phyloP scores from a whole-genome alignment of 371 early-diverging fungal genomes.

The Mortierella sp. region DNA sequence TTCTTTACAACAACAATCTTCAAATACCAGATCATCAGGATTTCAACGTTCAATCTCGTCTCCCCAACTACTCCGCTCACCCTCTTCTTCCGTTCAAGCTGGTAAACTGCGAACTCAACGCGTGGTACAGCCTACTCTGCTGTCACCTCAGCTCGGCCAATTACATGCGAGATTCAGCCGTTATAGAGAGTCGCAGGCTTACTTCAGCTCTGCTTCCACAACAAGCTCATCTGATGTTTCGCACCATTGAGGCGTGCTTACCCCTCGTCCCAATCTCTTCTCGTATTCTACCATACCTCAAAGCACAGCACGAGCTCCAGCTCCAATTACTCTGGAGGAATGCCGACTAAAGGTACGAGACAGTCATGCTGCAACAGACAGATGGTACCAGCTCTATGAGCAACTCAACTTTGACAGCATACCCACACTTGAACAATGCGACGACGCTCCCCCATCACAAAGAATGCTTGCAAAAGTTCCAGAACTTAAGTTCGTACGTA shows the following conservation, averaged over 20 bases:
- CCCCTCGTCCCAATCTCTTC: background rate
- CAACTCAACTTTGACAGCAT: conserved; percentile 13
- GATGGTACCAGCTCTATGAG: conserved; percentile 19
- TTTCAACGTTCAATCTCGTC: background rate
- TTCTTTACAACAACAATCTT: background rate
- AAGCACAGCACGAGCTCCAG: no score
- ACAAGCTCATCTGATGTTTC: background rate
- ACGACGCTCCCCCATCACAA: conserved; percentile 23
- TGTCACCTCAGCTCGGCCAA: background rate
- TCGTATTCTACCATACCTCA: no score
- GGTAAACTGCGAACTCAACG: background rate
- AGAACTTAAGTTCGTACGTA: conserved; percentile 2
- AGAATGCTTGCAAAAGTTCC: conserved; percentile 6
- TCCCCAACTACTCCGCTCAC: background rate
- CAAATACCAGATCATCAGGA: background rate
- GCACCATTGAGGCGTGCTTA: background rate
- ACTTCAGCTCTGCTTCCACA: background rate
- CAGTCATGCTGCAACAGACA: conserved; percentile 7
- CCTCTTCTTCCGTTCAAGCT: background rate
- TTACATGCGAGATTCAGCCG: background rate
- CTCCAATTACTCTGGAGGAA: background rate
- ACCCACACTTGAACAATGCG: conserved; percentile 22
- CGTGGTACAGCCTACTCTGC: background rate
- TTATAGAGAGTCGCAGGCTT: background rate
- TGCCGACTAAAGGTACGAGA: conserved; percentile 2